These are phyloP conservation scores for Hexamita inflata DNA, from an alignment of 208 protist genomes.

Conservation along the genomic window DNA sequence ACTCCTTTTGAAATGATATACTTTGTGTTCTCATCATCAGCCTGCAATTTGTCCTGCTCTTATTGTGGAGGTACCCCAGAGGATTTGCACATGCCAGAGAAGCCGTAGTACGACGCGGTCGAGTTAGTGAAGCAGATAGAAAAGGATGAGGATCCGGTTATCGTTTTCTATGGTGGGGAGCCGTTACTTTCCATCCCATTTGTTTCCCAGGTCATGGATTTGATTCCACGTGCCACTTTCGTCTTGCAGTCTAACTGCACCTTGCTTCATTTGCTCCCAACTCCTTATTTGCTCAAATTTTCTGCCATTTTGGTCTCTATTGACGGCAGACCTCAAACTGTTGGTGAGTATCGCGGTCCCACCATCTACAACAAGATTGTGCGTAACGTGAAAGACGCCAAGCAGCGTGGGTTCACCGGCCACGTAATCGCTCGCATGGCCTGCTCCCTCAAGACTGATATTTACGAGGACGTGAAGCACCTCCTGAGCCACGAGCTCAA, in stretches of 20 bases:
- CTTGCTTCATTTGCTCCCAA: slow-evolving; percentile 30
- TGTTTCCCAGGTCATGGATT: slow-evolving; percentile 27
- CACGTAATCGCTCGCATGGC: slow-evolving; percentile 38
- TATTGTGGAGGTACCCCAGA: slow-evolving; percentile 37
- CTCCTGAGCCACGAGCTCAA: not conserved
- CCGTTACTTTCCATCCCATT: slow-evolving; percentile 31
- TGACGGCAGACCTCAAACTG: slow-evolving; percentile 32
- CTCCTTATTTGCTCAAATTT: slow-evolving; percentile 29
- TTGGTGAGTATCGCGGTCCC: slow-evolving; percentile 30
- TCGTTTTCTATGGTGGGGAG: slow-evolving; percentile 46
- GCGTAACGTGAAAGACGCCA: slow-evolving; percentile 26
- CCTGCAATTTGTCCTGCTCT: slow-evolving; percentile 33
- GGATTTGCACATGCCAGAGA: slow-evolving; percentile 33
- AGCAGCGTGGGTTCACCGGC: slow-evolving; percentile 13
- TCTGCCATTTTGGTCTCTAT: slow-evolving; percentile 36
- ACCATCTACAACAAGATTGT: slow-evolving; percentile 29
- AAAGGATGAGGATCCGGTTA: slow-evolving; percentile 8
- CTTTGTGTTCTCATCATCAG: slow-evolving; percentile 35
- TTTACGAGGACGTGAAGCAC: slow-evolving; percentile 33
- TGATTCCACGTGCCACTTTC: slow-evolving; percentile 27
- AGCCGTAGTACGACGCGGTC: not conserved
- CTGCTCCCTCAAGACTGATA: slow-evolving; percentile 30
- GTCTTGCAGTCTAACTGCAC: slow-evolving; percentile 42
- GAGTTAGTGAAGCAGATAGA: not conserved
- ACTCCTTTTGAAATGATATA: slow-evolving; percentile 31